phyloP scores from a whole-genome alignment of 805 yeast species.

The Saccharomycopsis microspora region DNA sequence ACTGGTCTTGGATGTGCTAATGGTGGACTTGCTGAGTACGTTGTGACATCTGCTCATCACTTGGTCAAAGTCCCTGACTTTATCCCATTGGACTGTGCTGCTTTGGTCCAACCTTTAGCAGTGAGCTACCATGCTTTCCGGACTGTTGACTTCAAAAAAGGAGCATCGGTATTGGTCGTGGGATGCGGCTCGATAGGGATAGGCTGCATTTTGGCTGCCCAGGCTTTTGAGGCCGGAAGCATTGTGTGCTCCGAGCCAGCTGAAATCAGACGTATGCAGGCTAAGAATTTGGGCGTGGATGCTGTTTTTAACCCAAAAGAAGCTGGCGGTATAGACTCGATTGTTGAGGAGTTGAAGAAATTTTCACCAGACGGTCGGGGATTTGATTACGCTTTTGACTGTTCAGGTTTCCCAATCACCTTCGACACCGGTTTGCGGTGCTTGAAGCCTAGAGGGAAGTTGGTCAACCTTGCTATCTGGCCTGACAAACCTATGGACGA shows the following conservation, averaged over 20 bases:
- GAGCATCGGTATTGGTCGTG: constrained; percentile 36
- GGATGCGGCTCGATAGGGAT: constrained; percentile 60
- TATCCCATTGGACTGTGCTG: constrained; percentile 41
- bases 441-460: constrained; percentile 30
- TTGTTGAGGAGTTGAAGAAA: constrained; percentile 24
- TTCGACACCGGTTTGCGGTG: constrained; percentile 30
- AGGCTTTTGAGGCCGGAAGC: constrained; percentile 35
- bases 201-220: constrained; percentile 41
- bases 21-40: constrained; percentile 36
- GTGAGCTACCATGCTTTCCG: constrained; percentile 51
- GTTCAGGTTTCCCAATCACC: constrained; percentile 40
- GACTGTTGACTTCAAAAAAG: constrained; percentile 30
- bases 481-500: constrained; percentile 32
- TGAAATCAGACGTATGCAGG: constrained; percentile 46
- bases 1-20: constrained; percentile 39
- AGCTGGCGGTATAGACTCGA: constrained; percentile 17
- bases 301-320: constrained; percentile 32
- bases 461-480: constrained; percentile 40
- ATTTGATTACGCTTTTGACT: constrained; percentile 40
- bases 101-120: constrained; percentile 45
- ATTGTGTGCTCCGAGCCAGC: constrained; percentile 57
- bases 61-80: constrained; percentile 29
- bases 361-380: constrained; percentile 32
- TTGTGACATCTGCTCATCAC: constrained; percentile 29
- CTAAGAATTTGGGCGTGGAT: constrained; percentile 34